Conservation (phyloP, 1,284 basidiomycete genomes). For the Cryptococcus depauperatus region DNA sequence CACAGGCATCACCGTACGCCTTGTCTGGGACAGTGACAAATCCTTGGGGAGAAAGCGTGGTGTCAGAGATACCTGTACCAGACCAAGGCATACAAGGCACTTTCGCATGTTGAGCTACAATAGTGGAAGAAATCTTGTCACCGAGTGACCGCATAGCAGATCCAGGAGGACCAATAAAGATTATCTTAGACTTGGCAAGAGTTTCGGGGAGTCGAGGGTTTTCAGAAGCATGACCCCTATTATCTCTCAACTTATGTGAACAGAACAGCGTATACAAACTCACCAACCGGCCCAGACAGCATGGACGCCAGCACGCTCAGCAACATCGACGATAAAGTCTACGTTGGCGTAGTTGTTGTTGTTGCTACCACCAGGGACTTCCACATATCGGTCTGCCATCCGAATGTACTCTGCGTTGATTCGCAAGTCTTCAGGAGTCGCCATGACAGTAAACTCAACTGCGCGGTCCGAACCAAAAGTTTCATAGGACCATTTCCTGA, state of each 20-base stretch:
- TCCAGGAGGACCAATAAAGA: constrained; percentile 98
- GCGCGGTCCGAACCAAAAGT: constrained; percentile 94
- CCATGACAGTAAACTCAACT: constrained; percentile 99
- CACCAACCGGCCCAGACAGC: constrained; percentile 99
- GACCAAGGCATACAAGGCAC: constrained; percentile 99
- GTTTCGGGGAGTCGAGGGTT: constrained; percentile 97
- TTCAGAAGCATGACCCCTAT: constrained; percentile 89
- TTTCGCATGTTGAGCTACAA: constrained; percentile 92
- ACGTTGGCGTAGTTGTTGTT: constrained; percentile 99
- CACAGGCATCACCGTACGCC: constrained; percentile 83
- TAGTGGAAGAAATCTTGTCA: constrained; percentile 99
- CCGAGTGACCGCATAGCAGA: constrained; percentile 98
- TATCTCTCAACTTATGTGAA: neutral
- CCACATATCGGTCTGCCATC: constrained; percentile 99
- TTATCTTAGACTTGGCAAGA: constrained; percentile 85
- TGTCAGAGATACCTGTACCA: constrained; percentile 87
- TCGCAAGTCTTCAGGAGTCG: constrained; percentile 89
- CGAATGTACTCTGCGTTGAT: constrained; percentile 99
- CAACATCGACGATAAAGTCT: constrained; percentile 96
- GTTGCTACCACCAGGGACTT: constrained; percentile 95
- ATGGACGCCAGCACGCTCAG: constrained; percentile 93
- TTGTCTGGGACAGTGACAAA: constrained; percentile 91
- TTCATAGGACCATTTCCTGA: constrained; percentile 99
- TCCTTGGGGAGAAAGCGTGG: constrained; percentile 73
- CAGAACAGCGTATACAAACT: constrained; percentile 17